Evolutionary conservation across 2,329 filamentous ascomycete genomes (phyloP), one percentile per base, ranked within the genome.

Genomic region (Botrytis tulipae): DNA sequence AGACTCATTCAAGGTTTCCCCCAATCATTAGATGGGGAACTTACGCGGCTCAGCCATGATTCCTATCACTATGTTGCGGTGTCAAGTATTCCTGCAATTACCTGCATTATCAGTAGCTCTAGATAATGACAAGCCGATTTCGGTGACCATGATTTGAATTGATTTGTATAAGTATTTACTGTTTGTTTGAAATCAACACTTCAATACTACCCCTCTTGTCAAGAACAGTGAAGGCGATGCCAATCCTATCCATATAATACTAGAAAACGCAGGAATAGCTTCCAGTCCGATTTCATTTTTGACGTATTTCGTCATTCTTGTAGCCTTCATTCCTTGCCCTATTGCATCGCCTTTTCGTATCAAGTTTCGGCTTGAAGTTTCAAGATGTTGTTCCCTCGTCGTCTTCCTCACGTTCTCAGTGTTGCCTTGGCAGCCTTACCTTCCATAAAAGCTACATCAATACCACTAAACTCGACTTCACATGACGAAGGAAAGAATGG

Each of bases 401-500:
- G 29, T 40, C 60, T 54, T 46, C 29, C 61, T 67, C 48, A 42
- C 20, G 48, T 40, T 29, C 48, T 67, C 57, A 42, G 62, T 37
- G 40, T 72, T 16, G 61, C 60, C 37, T 54, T 72, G 12, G 70
- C 70, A 37, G 35, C 62, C 22, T 57, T 69, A 37, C 66, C 66
- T 25, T 32, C 65, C 44, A 32, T 62, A n/a, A 67, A 46, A 29
- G 70, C 61, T n/a, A 12, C 25, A 25, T 59, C 61, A 8, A 57
- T 57, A 20, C 60, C 60, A 44, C 18, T 7, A 22, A n/a, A 67
- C 20, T 42, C 70, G 22, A 37, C 37, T 9, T 37, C 46, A 7
- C 18, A 16, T 46, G 29, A 16, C 6, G 61, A 72, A 59, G 60
- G 44, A n/a, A 72, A 59, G 40, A 40, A 57, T 54, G 92, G 92